phyloP scores from a whole-genome alignment of 768 basidiomycete genomes.

The Ramaria sp. region DNA sequence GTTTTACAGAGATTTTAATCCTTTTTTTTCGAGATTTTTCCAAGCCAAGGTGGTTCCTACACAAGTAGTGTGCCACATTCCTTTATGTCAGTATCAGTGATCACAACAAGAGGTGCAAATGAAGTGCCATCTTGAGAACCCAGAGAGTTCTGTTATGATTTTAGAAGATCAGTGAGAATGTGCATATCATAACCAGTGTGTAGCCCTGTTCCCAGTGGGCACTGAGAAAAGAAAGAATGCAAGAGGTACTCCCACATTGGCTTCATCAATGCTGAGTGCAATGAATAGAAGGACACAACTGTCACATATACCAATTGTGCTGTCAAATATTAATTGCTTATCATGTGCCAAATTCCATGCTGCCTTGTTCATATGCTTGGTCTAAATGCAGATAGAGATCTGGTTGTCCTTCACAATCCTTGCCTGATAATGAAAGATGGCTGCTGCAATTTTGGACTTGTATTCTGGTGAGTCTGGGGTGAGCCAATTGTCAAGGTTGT shows the following conservation, averaged over 20 bases:
- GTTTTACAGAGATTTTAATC: too few relatives aligned
- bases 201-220: neutral
- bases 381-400: conserved; percentile 23
- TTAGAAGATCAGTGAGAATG: neutral
- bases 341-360: conserved; percentile 16
- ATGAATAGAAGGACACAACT: conserved; percentile 6
- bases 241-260: neutral
- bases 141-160: neutral
- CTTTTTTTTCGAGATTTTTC: too few relatives aligned
- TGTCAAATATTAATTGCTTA: conserved; percentile 15
- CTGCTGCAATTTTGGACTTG: conserved; percentile 11
- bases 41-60: too few relatives aligned
- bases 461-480: conserved; percentile 14
- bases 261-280: neutral
- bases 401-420: conserved; percentile 14
- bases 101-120: neutral
- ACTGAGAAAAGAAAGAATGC: neutral
- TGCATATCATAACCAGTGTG: neutral
- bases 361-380: conserved; percentile 12
- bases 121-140: neutral
- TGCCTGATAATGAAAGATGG: conserved; percentile 20
- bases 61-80: neutral
- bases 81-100: neutral
- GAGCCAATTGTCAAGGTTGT: conserved; percentile 20
- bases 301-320: conserved; percentile 16